Evolutionary conservation across 106 monocot species (phyloP).

Genomic region (Dioscorea dumetorum): DNA sequence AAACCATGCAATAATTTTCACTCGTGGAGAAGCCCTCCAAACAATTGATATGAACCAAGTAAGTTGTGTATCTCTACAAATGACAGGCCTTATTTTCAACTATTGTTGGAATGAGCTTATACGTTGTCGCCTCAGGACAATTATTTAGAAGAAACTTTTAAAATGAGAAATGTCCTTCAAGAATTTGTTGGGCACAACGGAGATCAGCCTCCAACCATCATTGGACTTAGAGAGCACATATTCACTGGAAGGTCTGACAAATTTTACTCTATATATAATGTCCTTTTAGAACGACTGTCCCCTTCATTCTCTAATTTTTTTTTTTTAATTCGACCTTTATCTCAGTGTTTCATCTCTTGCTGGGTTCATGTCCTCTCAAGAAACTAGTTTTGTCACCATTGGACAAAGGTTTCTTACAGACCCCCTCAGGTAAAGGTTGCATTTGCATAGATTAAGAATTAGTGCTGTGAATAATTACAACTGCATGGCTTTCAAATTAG

Average conservation of each 20-base stretch:
- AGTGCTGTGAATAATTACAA: too few species aligned
- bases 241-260: conserved; percentile 65
- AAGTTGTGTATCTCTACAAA: background rate
- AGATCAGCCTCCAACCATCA: conserved; percentile 46
- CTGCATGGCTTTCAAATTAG: too few species aligned
- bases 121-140: conserved; percentile 40
- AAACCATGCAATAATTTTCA: conserved; percentile 82
- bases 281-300: background rate
- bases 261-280: background rate
- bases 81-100: background rate
- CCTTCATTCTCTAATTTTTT: background rate
- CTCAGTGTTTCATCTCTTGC: conserved; percentile 82
- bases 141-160: conserved; percentile 73
- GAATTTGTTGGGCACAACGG: conserved; percentile 41
- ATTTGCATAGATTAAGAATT: background rate
- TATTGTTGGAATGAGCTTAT: background rate
- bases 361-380: conserved; percentile 83
- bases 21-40: conserved; percentile 78
- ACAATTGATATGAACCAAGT: conserved; percentile 90
- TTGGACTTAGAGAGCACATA: conserved; percentile 81
- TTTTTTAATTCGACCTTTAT: conserved; percentile 3
- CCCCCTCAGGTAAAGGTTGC: conserved; percentile 44
- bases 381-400: conserved; percentile 79
- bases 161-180: conserved; percentile 78
- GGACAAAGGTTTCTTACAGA: conserved; percentile 72